These are phyloP conservation scores for Calamus simplicifolius DNA, from an alignment of 176 grass and related monocot genomes.

Conservation along the genomic window DNA sequence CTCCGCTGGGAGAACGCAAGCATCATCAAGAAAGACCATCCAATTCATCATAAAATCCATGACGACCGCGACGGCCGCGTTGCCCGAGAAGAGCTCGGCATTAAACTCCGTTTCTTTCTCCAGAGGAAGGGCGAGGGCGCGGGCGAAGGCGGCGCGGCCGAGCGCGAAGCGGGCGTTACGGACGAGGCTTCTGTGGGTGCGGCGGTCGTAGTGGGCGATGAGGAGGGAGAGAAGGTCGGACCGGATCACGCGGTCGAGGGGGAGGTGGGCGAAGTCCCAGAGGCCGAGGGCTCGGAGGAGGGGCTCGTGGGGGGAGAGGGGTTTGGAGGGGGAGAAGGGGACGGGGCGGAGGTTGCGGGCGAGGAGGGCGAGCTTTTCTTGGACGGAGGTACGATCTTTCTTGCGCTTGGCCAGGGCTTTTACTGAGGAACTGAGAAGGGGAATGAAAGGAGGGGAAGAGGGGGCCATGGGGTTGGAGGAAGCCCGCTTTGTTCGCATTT, in stretches of 20 bases:
- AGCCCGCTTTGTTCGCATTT: too few relatives aligned
- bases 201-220: constrained; percentile 62
- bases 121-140: constrained; percentile 24
- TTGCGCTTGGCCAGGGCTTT: constrained; percentile 31
- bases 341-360: constrained; percentile 21
- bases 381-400: constrained; percentile 36
- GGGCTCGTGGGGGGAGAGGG: constrained; percentile 33
- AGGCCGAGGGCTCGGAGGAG: constrained; percentile 57
- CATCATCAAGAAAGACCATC: constrained; percentile 52
- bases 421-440: not conserved
- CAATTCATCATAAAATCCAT: constrained; percentile 47
- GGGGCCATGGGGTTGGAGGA: not conserved
- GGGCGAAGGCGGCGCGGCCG: constrained; percentile 37
- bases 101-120: constrained; percentile 21
- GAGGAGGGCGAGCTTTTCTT: constrained; percentile 42
- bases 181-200: constrained; percentile 53
- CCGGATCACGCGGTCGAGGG: constrained; percentile 28
- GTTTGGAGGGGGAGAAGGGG: constrained; percentile 7
- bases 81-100: constrained; percentile 16
- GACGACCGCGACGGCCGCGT: constrained; percentile 29
- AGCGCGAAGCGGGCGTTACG: constrained; percentile 32
- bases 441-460: not conserved
- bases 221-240: constrained; percentile 51
- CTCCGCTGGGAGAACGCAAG: constrained; percentile 55
- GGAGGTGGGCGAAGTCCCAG: constrained; percentile 52